phyloP scores from a whole-genome alignment of 345 rosid species.

The Syzygium oleosum region DNA sequence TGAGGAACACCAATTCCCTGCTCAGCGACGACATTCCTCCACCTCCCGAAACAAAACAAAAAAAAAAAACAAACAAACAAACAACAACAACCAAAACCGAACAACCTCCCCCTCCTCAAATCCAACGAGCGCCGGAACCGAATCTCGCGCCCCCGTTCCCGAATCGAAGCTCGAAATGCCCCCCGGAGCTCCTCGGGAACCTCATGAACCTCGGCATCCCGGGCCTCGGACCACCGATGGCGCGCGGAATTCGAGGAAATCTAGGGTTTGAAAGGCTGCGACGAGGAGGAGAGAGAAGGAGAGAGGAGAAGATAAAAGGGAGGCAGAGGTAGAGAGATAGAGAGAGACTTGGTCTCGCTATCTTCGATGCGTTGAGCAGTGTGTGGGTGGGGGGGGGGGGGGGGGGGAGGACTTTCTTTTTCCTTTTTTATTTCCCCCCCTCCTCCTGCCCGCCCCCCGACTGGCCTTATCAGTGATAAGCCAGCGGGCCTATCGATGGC shows the following conservation, averaged over 20 bases:
- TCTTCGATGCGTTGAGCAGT: slow-evolving; percentile 83
- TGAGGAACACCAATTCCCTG: slow-evolving; percentile 85
- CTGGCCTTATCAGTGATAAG: slow-evolving; percentile 43
- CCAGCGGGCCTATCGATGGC: fast-evolving
- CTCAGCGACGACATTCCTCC: slow-evolving; percentile 62
- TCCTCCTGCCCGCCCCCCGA: background rate
- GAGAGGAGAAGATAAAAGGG: slow-evolving; percentile 25
- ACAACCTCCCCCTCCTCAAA: background rate
- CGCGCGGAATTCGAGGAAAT: slow-evolving; percentile 30
- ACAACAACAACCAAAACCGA: background rate
- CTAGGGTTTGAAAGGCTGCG: slow-evolving; percentile 76
- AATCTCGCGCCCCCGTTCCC: slow-evolving; percentile 6
- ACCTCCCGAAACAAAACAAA: background rate
- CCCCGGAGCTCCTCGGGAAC: background rate
- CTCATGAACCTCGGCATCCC: background rate
- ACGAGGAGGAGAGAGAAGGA: slow-evolving; percentile 19
- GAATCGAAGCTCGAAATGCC: background rate
- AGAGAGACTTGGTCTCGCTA: slow-evolving; percentile 60
- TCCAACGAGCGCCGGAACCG: background rate
- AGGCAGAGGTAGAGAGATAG: slow-evolving; percentile 19
- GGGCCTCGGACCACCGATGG: background rate
- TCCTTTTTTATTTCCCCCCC: slow-evolving; percentile 5
- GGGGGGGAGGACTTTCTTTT: slow-evolving; percentile 1
- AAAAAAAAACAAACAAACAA: background rate
- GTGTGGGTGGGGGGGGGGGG: background rate